Evolutionary conservation across 1,284 basidiomycete species (phyloP).

Genomic region (Leccinum pachyderme): DNA sequence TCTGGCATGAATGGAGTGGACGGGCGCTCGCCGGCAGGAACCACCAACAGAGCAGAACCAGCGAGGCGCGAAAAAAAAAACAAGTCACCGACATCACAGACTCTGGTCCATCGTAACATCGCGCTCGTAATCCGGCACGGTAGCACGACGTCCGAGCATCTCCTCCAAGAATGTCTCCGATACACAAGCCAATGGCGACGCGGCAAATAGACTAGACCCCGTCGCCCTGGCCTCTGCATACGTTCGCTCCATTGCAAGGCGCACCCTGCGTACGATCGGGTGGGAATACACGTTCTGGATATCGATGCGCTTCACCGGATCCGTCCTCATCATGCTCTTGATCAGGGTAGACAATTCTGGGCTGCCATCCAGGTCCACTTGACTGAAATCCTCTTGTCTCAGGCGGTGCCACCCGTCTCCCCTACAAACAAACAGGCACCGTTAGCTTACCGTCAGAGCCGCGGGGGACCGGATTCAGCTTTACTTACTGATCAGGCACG

Average conservation of each 20-base stretch:
- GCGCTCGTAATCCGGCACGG: conserved; percentile 17
- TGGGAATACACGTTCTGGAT: conserved; percentile 62
- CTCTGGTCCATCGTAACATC: conserved; percentile 44
- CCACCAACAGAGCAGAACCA: background rate
- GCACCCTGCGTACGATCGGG: conserved; percentile 68
- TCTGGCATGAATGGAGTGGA: background rate
- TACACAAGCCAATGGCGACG: conserved; percentile 65
- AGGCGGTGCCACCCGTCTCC: conserved; percentile 93
- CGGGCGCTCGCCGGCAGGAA: background rate
- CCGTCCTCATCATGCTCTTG: conserved; percentile 75
- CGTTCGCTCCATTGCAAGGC: conserved; percentile 58
- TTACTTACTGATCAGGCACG: conserved; percentile 90
- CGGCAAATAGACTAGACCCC: conserved; percentile 52
- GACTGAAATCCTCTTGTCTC: conserved; percentile 88
- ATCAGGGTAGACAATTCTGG: conserved; percentile 72
- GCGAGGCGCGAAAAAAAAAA: background rate
- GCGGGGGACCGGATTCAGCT: conserved; percentile 5
- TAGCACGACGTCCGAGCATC: conserved; percentile 44
- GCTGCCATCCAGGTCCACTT: conserved; percentile 81
- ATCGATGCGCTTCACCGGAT: conserved; percentile 62
- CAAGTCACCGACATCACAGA: conserved; percentile 20
- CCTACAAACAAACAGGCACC: conserved; percentile 40
- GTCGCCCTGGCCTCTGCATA: conserved; percentile 39
- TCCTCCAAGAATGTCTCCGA: conserved; percentile 59
- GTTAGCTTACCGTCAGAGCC: conserved; percentile 13